Conservation (phyloP, 495 filamentous ascomycete genomes). For the Penicillium waksmanii region DNA sequence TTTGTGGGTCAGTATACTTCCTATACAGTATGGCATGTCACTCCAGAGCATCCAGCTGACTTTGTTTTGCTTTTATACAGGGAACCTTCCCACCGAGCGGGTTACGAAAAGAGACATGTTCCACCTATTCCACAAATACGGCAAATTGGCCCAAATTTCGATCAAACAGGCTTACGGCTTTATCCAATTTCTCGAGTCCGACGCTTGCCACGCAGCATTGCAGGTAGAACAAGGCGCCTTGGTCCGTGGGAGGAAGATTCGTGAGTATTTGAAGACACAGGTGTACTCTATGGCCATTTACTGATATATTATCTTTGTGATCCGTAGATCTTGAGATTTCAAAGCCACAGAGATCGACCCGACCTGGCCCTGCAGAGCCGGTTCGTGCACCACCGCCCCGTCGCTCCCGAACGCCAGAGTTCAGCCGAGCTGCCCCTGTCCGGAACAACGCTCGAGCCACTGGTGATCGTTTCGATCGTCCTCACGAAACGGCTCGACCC, state of each 20-base stretch:
- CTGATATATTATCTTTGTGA: slow-evolving; percentile 10
- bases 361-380: slow-evolving; percentile 48
- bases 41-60: slow-evolving; percentile 18
- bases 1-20: slow-evolving; percentile 77
- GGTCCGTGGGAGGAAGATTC: slow-evolving; percentile 84
- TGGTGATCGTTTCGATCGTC: slow-evolving; percentile 50
- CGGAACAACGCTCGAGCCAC: slow-evolving; percentile 37
- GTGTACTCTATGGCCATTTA: not conserved
- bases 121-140: slow-evolving; percentile 83
- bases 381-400: slow-evolving; percentile 44
- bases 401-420: slow-evolving; percentile 75
- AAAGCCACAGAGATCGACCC: slow-evolving; percentile 80
- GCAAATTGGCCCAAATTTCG: slow-evolving; percentile 89
- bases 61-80: slow-evolving; percentile 45
- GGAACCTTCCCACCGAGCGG: slow-evolving; percentile 89
- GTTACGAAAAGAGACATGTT: slow-evolving; percentile 94
- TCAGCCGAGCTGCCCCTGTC: slow-evolving; percentile 52
- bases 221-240: slow-evolving; percentile 75
- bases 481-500: slow-evolving; percentile 40
- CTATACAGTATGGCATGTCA: not conserved
- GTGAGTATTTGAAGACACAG: slow-evolving; percentile 58
- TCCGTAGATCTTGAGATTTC: slow-evolving; percentile 87
- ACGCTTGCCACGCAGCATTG: slow-evolving; percentile 73
- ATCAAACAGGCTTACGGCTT: slow-evolving; percentile 98
- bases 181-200: slow-evolving; percentile 83